Evolutionary conservation across 1,284 basidiomycete genomes (phyloP).

Genomic region (Boletus semigastroideus): DNA sequence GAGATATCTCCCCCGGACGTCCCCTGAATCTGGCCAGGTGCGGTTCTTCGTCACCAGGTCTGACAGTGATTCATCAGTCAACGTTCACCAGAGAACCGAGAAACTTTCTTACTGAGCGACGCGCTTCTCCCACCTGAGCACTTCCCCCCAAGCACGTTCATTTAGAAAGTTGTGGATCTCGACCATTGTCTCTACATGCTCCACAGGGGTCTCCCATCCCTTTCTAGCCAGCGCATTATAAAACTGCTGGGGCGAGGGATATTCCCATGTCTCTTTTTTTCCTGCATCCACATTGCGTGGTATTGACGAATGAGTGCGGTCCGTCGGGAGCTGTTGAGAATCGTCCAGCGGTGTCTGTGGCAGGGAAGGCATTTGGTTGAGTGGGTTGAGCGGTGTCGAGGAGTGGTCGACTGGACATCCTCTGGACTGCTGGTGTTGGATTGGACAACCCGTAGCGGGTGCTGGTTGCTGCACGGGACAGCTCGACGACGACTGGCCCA

Average conservation of each 20-base stretch:
- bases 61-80: slow-evolving; percentile 21
- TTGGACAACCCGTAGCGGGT: slow-evolving; percentile 18
- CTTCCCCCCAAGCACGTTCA: slow-evolving; percentile 95
- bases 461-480: slow-evolving; percentile 10
- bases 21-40: slow-evolving; percentile 88
- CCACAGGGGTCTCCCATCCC: slow-evolving; percentile 97
- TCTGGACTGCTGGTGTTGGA: slow-evolving; percentile 17
- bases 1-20: slow-evolving; percentile 84
- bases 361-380: slow-evolving; percentile 89
- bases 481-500: slow-evolving; percentile 24
- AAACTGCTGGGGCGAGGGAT: slow-evolving; percentile 98
- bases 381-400: slow-evolving; percentile 59
- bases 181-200: slow-evolving; percentile 96
- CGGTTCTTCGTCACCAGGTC: slow-evolving; percentile 47
- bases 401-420: slow-evolving; percentile 52
- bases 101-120: slow-evolving; percentile 49
- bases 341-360: slow-evolving; percentile 70
- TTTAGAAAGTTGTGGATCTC: slow-evolving; percentile 98
- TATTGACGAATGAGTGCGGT: slow-evolving; percentile 82
- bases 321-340: slow-evolving; percentile 64
- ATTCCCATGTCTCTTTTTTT: slow-evolving; percentile 71
- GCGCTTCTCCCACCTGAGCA: slow-evolving; percentile 89
- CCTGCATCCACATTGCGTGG: slow-evolving; percentile 58
- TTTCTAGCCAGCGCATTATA: slow-evolving; percentile 97
- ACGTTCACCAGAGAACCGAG: not conserved